Evolutionary conservation across 176 grass and related monocot species (phyloP), one percentile per base, ranked within the genome.

Genomic region (Carex littledalei): DNA sequence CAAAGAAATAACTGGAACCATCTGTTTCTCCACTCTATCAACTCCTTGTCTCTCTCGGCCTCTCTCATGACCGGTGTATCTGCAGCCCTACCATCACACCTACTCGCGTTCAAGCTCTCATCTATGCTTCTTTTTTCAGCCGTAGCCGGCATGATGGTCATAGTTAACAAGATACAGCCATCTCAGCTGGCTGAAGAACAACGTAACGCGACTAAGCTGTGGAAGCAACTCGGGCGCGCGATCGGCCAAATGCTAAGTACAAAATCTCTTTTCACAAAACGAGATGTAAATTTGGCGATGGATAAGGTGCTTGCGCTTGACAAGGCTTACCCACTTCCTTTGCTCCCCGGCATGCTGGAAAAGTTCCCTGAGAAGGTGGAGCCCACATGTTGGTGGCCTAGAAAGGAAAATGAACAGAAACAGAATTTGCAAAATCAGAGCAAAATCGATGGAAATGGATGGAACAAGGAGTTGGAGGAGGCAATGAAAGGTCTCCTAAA

Each of bases 181-280:
- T 88, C 87, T 39, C 87, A 88, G 66, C 29, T 88, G 52, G 87
- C 87, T 35, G 87, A 88, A 45, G 87, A 84, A 77, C 87, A 88
- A 26, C 32, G 81, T 31, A 88, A 88, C 7, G 87, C 81, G 2
- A 80, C 87, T 18, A 53, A 81, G 17, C 49, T 88, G 59, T 88
- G 69, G 80, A 84, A 79, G 81, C 67, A 88, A 83, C 72, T 88
- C 58, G 60, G 60, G 3, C 73, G 72, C 6, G 70, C 67, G 57
- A 84, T 80, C 11, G 39, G 79, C 9, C 73, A 55, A 37, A 62
- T 41, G 18, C 29, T 71, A n/a, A 5, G 32, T 53, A 63, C 21
- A 50, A 53, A 78, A 84, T 41, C 87, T 45, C 72, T n/a, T 13
- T 34, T 80, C 13, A 79, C 58, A 52, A 35, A 84, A 6, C 6